These are phyloP conservation scores for Microthlaspi erraticum DNA, from an alignment of 345 rosid genomes.

Conservation along the genomic window DNA sequence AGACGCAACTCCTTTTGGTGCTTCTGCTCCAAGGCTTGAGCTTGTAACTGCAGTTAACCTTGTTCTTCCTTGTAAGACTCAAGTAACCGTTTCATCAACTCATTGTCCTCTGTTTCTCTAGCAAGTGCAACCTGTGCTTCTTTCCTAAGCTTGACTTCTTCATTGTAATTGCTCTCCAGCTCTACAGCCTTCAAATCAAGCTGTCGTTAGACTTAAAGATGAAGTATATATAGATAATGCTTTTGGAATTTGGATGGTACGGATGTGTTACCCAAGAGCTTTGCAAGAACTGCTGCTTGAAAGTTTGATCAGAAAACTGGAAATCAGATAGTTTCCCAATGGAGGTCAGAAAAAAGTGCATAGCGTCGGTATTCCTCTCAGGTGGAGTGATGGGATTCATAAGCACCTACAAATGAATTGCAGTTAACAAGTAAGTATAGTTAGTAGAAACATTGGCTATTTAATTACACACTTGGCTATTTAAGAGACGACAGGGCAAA, in stretches of 20 bases:
- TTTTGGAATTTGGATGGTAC: not conserved
- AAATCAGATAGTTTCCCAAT: constrained; percentile 13
- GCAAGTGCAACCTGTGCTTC: constrained; percentile 36
- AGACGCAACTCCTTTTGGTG: not conserved
- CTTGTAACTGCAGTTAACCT: not conserved
- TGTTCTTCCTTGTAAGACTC: constrained; percentile 34
- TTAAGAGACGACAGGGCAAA: not conserved
- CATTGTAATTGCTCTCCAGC: constrained; percentile 41
- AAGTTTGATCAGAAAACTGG: constrained; percentile 24
- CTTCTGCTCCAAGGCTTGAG: constrained; percentile 26
- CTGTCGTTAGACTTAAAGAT: not conserved
- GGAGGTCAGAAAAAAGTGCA: constrained; percentile 22
- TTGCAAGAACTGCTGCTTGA: constrained; percentile 9
- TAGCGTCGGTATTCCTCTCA: constrained; percentile 29
- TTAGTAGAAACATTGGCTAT: not conserved
- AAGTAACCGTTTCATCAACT: constrained; percentile 28
- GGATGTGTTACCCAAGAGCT: constrained; percentile 18
- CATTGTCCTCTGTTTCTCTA: constrained; percentile 22
- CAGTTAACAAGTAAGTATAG: not conserved
- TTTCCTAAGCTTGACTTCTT: constrained; percentile 37
- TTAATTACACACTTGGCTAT: no score
- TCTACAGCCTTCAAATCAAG: constrained; percentile 39
- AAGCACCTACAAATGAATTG: constrained; percentile 36
- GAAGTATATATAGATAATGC: no score
- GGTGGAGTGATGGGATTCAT: constrained; percentile 38